A percentile compares a stretch with the other conserved stretches of the same genome.
Conservation (phyloP, 2,329 filamentous ascomycete genomes). For the Ceratocystis lukuohia region DNA sequence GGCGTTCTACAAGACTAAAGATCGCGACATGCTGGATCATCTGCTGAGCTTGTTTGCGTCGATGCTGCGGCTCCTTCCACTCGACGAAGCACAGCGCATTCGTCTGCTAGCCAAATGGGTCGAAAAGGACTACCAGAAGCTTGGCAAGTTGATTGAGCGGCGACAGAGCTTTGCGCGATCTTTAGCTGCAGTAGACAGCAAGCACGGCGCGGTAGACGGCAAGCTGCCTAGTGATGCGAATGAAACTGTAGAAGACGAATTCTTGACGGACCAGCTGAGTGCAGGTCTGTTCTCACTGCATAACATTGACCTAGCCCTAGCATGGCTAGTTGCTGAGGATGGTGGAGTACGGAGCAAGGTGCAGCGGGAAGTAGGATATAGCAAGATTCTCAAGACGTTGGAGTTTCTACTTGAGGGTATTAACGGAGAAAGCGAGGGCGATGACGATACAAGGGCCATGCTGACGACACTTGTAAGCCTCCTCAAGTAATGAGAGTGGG, state of each 20-base stretch:
- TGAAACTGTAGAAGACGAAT: constrained; percentile 54
- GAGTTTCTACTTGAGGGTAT: constrained; percentile 43
- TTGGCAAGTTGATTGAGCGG: constrained; percentile 55
- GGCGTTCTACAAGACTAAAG: constrained; percentile 69
- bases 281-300: constrained; percentile 75
- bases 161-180: constrained; percentile 56
- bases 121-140: constrained; percentile 86
- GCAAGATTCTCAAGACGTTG: constrained; percentile 51
- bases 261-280: constrained; percentile 62
- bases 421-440: constrained; percentile 40
- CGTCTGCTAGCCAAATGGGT: constrained; percentile 85
- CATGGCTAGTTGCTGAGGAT: constrained; percentile 89
- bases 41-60: constrained; percentile 74
- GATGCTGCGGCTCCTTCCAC: constrained; percentile 65
- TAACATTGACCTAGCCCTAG: constrained; percentile 68
- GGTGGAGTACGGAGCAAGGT: constrained; percentile 56
- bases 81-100: constrained; percentile 64
- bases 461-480: constrained; percentile 39
- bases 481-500: constrained; percentile 25
- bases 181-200: constrained; percentile 45
- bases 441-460: constrained; percentile 42
- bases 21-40: constrained; percentile 61
- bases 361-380: constrained; percentile 46
- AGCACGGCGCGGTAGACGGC: constrained; percentile 23
- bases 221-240: constrained; percentile 21